A percentile compares a stretch with the other conserved stretches of the same genome.
These are phyloP conservation scores for Chalciporus pseudorubinellus DNA, from an alignment of 768 basidiomycete species.

Conservation along the genomic window DNA sequence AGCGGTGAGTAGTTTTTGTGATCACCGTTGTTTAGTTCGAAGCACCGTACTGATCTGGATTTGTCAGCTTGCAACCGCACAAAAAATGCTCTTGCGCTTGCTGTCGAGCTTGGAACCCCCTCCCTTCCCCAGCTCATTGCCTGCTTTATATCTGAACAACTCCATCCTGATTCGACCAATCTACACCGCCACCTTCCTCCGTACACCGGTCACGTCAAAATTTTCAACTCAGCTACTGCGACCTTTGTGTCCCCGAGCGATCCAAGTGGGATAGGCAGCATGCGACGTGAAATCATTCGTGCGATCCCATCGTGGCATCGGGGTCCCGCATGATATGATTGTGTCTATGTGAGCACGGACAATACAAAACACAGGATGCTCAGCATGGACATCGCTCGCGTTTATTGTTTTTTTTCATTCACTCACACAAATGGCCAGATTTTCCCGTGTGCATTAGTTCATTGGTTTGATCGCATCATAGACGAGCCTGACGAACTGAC, in stretches of 20 bases:
- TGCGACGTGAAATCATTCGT: background rate
- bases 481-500: conserved; percentile 22
- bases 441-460: conserved; percentile 21
- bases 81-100: background rate
- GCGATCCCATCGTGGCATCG: background rate
- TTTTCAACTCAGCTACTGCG: background rate
- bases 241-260: background rate
- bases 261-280: background rate
- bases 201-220: background rate
- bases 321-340: background rate
- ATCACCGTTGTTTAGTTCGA: too few species aligned
- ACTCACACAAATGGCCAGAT: background rate
- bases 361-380: background rate
- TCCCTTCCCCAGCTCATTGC: background rate
- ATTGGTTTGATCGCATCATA: conserved; percentile 20
- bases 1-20: background rate
- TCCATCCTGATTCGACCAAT: background rate
- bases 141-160: background rate
- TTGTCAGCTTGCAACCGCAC: background rate
- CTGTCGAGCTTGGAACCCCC: background rate
- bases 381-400: too few species aligned
- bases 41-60: background rate
- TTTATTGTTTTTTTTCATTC: too few species aligned
- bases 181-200: background rate
- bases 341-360: background rate